Evolutionary conservation across 2,329 filamentous ascomycete genomes (phyloP), one percentile per base, ranked within the genome.

Genomic region (Tympanopsis confertula): DNA sequence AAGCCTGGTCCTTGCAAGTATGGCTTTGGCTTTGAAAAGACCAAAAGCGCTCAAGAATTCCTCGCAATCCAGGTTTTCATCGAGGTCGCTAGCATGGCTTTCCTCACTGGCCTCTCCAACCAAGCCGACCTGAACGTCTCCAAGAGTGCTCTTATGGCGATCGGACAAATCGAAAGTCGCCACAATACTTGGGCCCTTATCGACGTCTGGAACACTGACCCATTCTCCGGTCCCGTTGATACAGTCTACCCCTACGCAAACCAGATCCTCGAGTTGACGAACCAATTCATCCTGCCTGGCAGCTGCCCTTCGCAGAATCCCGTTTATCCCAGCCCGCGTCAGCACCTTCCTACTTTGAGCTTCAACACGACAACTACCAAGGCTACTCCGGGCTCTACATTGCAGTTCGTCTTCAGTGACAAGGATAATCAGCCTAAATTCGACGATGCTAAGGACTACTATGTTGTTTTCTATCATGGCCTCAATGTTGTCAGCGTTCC

Each of bases 231-330:
- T 2, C 59, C 62, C 0, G 37, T 49, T 3, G 62, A 65, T 43
- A 65, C 62, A 3, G 47, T 54, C 3, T 65, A 55, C 44, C 58
- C 58, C 3, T 63, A 62, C 40, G 56, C 58, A n/a, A 61, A 61
- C 42, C 47, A 63, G 45, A 57, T 65, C 28, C 47, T 63, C 19
- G 54, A 59, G 33, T 51, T 49, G 4, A 62, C 59, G 5, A 56
- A 53, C 47, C 61, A 55, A 13, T 54, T 56, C 13, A 44, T 53
- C 48, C 60, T 65, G n/a, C n/a, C n/a, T n/a, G n/a, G n/a, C n/a
- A n/a, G n/a, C n/a, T n/a, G n/a, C n/a, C n/a, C n/a, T n/a, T n/a
- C n/a, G n/a, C n/a, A n/a, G n/a, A n/a, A n/a, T n/a, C n/a, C n/a
- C n/a, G n/a, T n/a, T n/a, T n/a, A n/a, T n/a, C n/a, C n/a, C n/a